phyloP scores from a whole-genome alignment of 2,329 filamentous ascomycete species.

The Penicillium brevicompactum region DNA sequence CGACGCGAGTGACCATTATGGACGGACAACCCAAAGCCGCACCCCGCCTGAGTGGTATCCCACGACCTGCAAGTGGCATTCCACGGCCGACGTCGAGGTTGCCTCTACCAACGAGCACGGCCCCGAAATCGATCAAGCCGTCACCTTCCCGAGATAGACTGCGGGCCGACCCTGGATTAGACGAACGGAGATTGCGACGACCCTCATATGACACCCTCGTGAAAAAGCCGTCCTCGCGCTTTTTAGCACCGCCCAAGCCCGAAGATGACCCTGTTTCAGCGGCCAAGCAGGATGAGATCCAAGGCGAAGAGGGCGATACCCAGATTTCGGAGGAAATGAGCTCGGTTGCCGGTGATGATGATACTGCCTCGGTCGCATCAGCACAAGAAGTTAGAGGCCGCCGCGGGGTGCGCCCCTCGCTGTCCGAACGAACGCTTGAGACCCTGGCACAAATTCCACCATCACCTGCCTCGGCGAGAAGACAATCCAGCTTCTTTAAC shows the following conservation, averaged over 20 bases:
- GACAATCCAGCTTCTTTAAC: conserved; percentile 73
- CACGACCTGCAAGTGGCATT: conserved; percentile 46
- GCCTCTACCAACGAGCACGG: conserved; percentile 50
- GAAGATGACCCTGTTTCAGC: conserved; percentile 10
- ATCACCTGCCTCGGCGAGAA: conserved; percentile 70
- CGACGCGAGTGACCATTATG: conserved; percentile 28
- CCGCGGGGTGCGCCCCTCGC: conserved; percentile 30
- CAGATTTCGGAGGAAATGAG: conserved; percentile 19
- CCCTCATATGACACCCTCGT: conserved; percentile 43
- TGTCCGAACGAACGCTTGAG: conserved; percentile 84
- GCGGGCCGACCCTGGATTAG: conserved; percentile 42
- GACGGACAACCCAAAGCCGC: conserved; percentile 35
- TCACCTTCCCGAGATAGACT: conserved; percentile 53
- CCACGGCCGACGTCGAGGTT: conserved; percentile 56
- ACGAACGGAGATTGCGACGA: conserved; percentile 39
- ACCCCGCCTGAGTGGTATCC: conserved; percentile 44
- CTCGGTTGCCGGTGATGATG: conserved; percentile 11
- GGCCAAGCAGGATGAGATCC: conserved; percentile 23
- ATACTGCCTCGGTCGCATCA: conserved; percentile 3
- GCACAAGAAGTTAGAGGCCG: conserved; percentile 26
- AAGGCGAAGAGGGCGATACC: conserved; percentile 21
- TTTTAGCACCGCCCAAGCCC: conserved; percentile 28
- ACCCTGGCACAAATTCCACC: conserved; percentile 77
- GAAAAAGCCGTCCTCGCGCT: conserved; percentile 35
- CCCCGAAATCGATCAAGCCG: conserved; percentile 46